Evolutionary conservation across 1,139 yeast genomes (phyloP), one percentile per base, ranked within the genome.

Genomic region (Candida sanyaensis): DNA sequence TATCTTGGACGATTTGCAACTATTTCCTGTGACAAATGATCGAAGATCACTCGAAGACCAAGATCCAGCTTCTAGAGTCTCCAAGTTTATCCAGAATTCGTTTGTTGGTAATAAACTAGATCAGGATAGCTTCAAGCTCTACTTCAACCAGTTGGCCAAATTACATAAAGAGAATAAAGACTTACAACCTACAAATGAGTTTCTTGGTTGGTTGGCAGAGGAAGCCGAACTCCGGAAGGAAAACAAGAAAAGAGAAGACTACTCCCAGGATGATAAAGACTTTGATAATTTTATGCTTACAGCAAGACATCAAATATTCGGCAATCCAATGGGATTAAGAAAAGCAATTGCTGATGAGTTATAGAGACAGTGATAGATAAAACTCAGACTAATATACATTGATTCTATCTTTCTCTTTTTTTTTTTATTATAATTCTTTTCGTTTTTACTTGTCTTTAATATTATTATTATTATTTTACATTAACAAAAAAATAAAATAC

Each of bases 221-320:
- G 81, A 84, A 55, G 73, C 77, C 1, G 79, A 75, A 37, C 48
- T 51, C 17, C 69, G 83, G 47, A 59, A 68, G 31, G 65, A 64
- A 28, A 50, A 57, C 12, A 61, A 58, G 37, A 59, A 60, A 48
- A 67, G 73, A 51, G 76, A 69, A 47, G 61, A 57, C 12, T 60
- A 57, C 39, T 52, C 69, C 1, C 62, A 56, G 2, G 55, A 62
- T 11, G 72, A 68, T 48, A 64, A 64, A 26, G 68, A 64, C 4
- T 76, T 80, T 45, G 80, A 78, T 47, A 65, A 71, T 40, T 68
- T 66, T 42, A 63, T 86, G 61, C 61, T 83, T n/a, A 72, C 73
- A 27, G 79, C 86, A 12, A 78, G 96, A 56, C 93, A 88, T 62
- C 63, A 68, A 30, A 81, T 86, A 1, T 90, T 88, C 69, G 97